These are phyloP conservation scores for Irpex rosettiformis DNA, from an alignment of 1,284 basidiomycete species.

Conservation along the genomic window DNA sequence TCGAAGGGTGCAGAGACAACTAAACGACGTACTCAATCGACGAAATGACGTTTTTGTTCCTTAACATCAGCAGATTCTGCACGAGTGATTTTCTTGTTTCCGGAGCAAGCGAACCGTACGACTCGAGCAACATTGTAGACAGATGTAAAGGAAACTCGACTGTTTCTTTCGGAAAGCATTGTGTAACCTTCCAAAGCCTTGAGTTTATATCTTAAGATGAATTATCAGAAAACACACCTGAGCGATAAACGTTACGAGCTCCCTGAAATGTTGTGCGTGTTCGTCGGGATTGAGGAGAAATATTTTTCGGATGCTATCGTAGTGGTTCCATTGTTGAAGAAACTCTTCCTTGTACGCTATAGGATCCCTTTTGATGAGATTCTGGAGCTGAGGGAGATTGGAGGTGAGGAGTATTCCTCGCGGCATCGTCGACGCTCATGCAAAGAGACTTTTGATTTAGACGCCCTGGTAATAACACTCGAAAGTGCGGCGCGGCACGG, in stretches of 20 bases:
- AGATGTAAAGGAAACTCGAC: conserved; percentile 79
- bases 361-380: conserved; percentile 95
- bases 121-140: conserved; percentile 71
- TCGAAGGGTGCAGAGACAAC: conserved; percentile 7
- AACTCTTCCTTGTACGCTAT: conserved; percentile 94
- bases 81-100: conserved; percentile 83
- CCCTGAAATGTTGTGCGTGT: conserved; percentile 77
- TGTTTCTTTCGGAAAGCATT: conserved; percentile 88
- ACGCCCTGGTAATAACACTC: no score
- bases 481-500: no score
- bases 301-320: conserved; percentile 84
- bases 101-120: conserved; percentile 66
- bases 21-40: conserved; percentile 77
- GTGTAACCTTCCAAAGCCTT: conserved; percentile 57
- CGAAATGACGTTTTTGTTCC: conserved; percentile 90
- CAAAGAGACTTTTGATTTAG: no score
- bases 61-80: conserved; percentile 88
- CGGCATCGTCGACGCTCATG: conserved; percentile 44
- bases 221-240: conserved; percentile 48
- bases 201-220: neutral
- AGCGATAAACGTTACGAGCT: conserved; percentile 83
- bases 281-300: conserved; percentile 79
- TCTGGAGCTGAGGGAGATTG: conserved; percentile 84
- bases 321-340: conserved; percentile 98
- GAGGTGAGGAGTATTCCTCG: conserved; percentile 65